Evolutionary conservation across 768 basidiomycete genomes (phyloP), one percentile per base, ranked within the genome.

Genomic region (Kwoniella europaea): DNA sequence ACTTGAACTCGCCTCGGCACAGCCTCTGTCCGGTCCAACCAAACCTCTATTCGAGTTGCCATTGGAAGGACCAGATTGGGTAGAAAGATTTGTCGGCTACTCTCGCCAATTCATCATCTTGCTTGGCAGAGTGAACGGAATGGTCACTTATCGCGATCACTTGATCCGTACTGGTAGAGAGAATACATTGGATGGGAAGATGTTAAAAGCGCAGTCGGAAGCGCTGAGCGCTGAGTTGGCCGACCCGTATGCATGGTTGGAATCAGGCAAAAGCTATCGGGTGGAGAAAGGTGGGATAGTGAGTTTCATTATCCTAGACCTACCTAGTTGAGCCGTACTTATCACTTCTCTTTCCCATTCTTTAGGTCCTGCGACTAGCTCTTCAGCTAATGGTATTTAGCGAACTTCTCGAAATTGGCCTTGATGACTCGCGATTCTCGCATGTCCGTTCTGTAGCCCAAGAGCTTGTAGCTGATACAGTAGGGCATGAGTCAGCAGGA

Each of bases 391-490:
- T 72, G n/a, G 54, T 72, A 4, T 55, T 72, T 15, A 57, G 66
- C 24, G 71, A 72, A 44, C 52, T 72, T 16, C 66, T 72, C n/a
- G 60, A 63, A n/a, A 44, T 63, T 15, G 29, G 58, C n/a, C 35
- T 72, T 41, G 64, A 58, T 12, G 71, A 72, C 46, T 10, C 16
- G 9, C 65, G 66, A 15, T 24, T 72, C 16, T n/a, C n/a, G 2
- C 4, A 50, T 24, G 61, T 55, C 4, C n/a, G 57, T 4, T 50
- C 58, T 50, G 54, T 29, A 41, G 71, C 66, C 24, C 29, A 62
- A n/a, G 71, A 72, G 42, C 50, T 72, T 41, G 71, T 72, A 22
- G 71, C 71, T 16, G 71, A 72, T 53, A 67, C 66, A 18, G 24
- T 50, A 35, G 12, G 52, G 18, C 43, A 61, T 42, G 71, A 67